Percentiles rank a stretch among this genome's conserved stretches.
These are phyloP conservation scores for Daedalea quercina DNA, from an alignment of 768 basidiomycete species.

Conservation along the genomic window DNA sequence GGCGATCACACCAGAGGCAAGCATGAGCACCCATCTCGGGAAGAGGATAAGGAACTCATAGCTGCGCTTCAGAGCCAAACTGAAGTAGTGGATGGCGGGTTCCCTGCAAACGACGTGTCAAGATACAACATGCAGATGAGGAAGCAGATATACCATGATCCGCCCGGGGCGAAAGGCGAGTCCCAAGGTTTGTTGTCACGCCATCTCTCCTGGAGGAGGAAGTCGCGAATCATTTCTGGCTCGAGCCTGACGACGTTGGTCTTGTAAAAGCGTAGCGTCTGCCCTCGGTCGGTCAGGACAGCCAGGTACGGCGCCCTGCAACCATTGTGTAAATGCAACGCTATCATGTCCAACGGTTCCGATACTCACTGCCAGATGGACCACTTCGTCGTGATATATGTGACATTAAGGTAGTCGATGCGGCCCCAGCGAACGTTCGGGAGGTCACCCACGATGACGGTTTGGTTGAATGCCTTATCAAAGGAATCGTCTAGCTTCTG, in stretches of 20 bases:
- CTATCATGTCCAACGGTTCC: too few relatives aligned
- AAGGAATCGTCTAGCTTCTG: constrained; percentile 67
- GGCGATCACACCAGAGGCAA: constrained; percentile 57
- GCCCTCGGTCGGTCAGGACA: constrained; percentile 62
- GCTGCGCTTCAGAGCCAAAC: constrained; percentile 36
- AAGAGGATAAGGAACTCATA: constrained; percentile 49
- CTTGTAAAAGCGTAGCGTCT: constrained; percentile 75
- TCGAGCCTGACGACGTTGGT: constrained; percentile 55
- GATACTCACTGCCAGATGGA: constrained; percentile 65
- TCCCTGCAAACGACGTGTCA: constrained; percentile 39
- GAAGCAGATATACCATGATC: constrained; percentile 46
- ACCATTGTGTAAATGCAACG: not conserved
- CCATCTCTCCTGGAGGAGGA: constrained; percentile 62
- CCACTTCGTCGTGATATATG: constrained; percentile 81
- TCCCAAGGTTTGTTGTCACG: constrained; percentile 61
- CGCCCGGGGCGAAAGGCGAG: constrained; percentile 67
- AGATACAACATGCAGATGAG: not conserved
- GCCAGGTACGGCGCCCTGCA: constrained; percentile 73
- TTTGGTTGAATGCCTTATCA: constrained; percentile 66
- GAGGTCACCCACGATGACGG: constrained; percentile 51
- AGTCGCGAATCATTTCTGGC: constrained; percentile 54
- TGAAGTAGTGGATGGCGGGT: constrained; percentile 56
- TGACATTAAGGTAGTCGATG: constrained; percentile 85
- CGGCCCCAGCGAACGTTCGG: constrained; percentile 76
- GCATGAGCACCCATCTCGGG: constrained; percentile 69